phyloP scores from a whole-genome alignment of 2,329 filamentous ascomycete genomes.

The Neurospora sp. region DNA sequence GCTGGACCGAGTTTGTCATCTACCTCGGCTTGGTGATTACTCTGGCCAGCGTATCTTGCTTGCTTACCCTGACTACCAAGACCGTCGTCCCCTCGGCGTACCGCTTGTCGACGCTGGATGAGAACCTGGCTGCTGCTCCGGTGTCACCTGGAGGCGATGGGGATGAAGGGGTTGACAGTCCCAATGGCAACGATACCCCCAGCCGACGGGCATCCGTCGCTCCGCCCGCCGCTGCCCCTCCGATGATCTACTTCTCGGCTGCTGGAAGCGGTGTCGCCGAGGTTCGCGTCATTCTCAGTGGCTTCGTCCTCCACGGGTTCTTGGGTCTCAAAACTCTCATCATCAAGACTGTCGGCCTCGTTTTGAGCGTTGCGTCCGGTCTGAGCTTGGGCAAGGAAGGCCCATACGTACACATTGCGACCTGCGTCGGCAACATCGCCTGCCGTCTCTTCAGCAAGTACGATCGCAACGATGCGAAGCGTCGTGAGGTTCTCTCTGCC shows the following conservation, averaged over 20 bases:
- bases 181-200: conserved; percentile 14
- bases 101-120: conserved; percentile 78
- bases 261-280: conserved; percentile 95
- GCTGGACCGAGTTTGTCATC: conserved; percentile 66
- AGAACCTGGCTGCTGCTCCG: conserved; percentile 70
- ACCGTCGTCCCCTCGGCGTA: conserved; percentile 86
- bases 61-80: conserved; percentile 80
- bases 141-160: conserved; percentile 29
- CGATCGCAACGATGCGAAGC: conserved; percentile 85
- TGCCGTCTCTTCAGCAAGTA: conserved; percentile 94
- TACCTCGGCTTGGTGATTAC: conserved; percentile 64
- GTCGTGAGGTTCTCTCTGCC: conserved; percentile 86
- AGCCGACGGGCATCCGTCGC: conserved; percentile 28
- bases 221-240: conserved; percentile 33
- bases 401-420: conserved; percentile 94
- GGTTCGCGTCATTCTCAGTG: conserved; percentile 94
- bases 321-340: conserved; percentile 78
- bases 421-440: conserved; percentile 89
- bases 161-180: conserved; percentile 31
- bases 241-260: conserved; percentile 91
- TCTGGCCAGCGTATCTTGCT: conserved; percentile 63
- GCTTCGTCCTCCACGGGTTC: conserved; percentile 94
- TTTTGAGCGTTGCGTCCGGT: conserved; percentile 85
- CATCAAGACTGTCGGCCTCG: conserved; percentile 72
- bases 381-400: conserved; percentile 90